A percentile compares a stretch with the other conserved stretches of the same genome.
These are phyloP conservation scores for Tricholoma flavovirens DNA, from an alignment of 768 basidiomycete genomes.

Conservation along the genomic window DNA sequence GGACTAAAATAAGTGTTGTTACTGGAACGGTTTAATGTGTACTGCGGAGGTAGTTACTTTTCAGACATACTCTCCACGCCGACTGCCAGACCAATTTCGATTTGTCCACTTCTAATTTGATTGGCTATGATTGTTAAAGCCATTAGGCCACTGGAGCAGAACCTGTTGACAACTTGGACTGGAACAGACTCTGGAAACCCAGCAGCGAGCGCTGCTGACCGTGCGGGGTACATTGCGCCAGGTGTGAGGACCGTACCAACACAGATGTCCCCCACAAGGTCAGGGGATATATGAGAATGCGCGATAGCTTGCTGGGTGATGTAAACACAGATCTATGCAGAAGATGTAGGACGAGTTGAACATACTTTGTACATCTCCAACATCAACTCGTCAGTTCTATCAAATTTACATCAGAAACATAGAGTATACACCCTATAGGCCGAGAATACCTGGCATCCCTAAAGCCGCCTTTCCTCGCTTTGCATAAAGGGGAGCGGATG, in stretches of 20 bases:
- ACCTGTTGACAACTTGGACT: constrained; percentile 69
- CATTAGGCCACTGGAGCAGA: constrained; percentile 86
- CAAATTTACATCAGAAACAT: constrained; percentile 8
- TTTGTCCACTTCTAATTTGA: constrained; percentile 71
- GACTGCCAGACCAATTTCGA: constrained; percentile 72
- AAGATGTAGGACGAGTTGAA: not conserved
- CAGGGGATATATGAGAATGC: constrained; percentile 55
- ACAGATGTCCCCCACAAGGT: constrained; percentile 68
- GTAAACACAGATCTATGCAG: constrained; percentile 1
- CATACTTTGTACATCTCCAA: constrained; percentile 73
- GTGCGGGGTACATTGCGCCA: constrained; percentile 62
- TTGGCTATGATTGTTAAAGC: constrained; percentile 73
- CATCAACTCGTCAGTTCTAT: constrained; percentile 73
- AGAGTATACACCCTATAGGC: not conserved
- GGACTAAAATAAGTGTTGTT: constrained; percentile 36
- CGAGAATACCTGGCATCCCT: constrained; percentile 57
- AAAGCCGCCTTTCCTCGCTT: constrained; percentile 70
- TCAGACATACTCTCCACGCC: constrained; percentile 87
- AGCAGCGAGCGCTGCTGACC: constrained; percentile 71
- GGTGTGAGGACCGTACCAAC: constrained; percentile 73
- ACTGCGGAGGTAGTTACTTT: constrained; percentile 39
- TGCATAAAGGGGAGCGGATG: constrained; percentile 70
- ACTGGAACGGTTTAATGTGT: not conserved
- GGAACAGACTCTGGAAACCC: constrained; percentile 78
- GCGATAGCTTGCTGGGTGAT: constrained; percentile 48